Base-by-base conservation (phyloP, 2,329 filamentous ascomycete species). In the Hymenoscyphus repandus region DNA sequence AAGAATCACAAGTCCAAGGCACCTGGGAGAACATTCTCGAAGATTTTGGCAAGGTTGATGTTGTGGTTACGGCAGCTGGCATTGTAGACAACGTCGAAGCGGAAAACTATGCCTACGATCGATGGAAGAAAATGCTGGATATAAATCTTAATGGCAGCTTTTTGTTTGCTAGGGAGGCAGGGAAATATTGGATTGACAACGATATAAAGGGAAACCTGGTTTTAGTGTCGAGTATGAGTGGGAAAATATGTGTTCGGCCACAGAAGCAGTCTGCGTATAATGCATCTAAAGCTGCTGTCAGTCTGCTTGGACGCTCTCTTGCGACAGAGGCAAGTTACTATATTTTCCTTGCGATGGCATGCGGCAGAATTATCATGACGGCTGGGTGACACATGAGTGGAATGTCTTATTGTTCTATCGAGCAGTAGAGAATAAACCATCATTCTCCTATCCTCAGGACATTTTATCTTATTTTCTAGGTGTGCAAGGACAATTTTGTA, bases 281-380 rank as follows among this genome's bases (percentile, higher is more conserved):
- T 52, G 62, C 68, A 18, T 79, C 75, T 33, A 84, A 84, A 65
- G 79, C 78, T 9, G 81, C 76, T 13, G 79, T 83, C 0, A 73
- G 81, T 46, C 79, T 83, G 60, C 72, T 84, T 41, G 76, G 70
- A 17, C 74, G 79, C 37, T 82, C 80, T 45, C 69, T 84, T 3
- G 80, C 81, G 5, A 70, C 77, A 17, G 81, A 62, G 52, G 59
- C 57, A 57, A 44, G 51, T 20, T 41, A 11, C 2, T n/a, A n/a
- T n/a, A n/a, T n/a, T n/a, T n/a, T n/a, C n/a, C n/a, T n/a, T n/a
- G n/a, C n/a, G n/a, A n/a, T n/a, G n/a, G n/a, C n/a, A n/a, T n/a
- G n/a, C n/a, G n/a, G n/a, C n/a, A n/a, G n/a, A n/a, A n/a, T n/a
- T n/a, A n/a, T n/a, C n/a, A n/a, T n/a, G 22, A 27, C 22, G 22